These are phyloP conservation scores for Aspergillus texensis DNA, from an alignment of 2,329 filamentous ascomycete genomes.

Conservation along the genomic window DNA sequence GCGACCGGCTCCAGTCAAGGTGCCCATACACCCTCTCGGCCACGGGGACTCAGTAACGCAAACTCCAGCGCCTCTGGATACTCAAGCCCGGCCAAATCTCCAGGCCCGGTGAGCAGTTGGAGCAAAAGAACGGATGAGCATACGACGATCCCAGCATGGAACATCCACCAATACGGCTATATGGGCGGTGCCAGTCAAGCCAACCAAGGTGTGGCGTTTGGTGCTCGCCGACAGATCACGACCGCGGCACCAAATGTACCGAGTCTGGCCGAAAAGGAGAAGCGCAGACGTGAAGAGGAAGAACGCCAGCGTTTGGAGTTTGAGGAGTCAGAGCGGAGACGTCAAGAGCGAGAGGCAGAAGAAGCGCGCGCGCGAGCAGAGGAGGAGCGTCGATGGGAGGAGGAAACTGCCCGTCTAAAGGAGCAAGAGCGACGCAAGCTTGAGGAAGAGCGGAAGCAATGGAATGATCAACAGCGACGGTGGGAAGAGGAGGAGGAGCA, in stretches of 20 bases:
- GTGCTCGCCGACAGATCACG: slow-evolving; percentile 89
- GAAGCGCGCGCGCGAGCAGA: slow-evolving; percentile 48
- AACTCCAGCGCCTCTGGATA: slow-evolving; percentile 48
- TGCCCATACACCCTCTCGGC: slow-evolving; percentile 38
- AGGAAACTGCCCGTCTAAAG: slow-evolving; percentile 51
- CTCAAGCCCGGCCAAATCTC: slow-evolving; percentile 64
- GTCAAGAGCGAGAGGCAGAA: slow-evolving; percentile 53
- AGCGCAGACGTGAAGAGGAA: slow-evolving; percentile 61
- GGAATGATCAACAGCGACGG: slow-evolving; percentile 60
- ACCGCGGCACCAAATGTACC: slow-evolving; percentile 78
- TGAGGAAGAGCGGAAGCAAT: slow-evolving; percentile 50
- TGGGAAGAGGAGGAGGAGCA: slow-evolving; percentile 79
- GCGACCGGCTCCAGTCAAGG: slow-evolving; percentile 63
- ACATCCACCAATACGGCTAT: slow-evolving; percentile 97
- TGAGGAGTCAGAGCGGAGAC: slow-evolving; percentile 57
- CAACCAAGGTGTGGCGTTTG: slow-evolving; percentile 91
- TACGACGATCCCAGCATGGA: slow-evolving; percentile 87
- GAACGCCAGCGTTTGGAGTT: slow-evolving; percentile 52
- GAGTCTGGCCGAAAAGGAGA: slow-evolving; percentile 82
- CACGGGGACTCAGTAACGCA: slow-evolving; percentile 57
- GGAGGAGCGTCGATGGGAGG: slow-evolving; percentile 52
- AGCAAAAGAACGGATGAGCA: slow-evolving; percentile 81
- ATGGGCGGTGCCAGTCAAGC: slow-evolving; percentile 97
- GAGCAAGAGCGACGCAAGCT: slow-evolving; percentile 52
- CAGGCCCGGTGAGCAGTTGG: slow-evolving; percentile 77